phyloP scores from a whole-genome alignment of 176 grass and related monocot genomes.

The Oryza australiensis region DNA sequence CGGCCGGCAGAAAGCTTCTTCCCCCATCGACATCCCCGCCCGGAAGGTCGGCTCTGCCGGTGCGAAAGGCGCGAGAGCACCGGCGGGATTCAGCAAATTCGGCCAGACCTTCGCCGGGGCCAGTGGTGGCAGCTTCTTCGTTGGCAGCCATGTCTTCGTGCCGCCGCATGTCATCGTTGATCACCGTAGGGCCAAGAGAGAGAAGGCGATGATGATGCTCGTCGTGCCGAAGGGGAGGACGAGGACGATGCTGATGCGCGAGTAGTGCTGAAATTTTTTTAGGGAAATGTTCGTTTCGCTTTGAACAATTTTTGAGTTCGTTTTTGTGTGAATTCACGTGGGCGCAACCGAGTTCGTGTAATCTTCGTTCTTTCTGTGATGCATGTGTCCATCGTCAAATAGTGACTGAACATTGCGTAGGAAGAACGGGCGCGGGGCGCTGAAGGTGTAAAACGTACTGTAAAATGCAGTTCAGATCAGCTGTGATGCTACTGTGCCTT shows the following conservation, averaged over 20 bases:
- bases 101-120: constrained; percentile 1
- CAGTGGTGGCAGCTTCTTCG: constrained; percentile 18
- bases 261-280: background rate
- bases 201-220: constrained; percentile 31
- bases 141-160: constrained; percentile 44
- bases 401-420: background rate
- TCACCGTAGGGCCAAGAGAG: constrained; percentile 33
- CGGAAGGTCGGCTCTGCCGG: background rate
- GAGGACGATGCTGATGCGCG: constrained; percentile 10
- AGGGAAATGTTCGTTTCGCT: background rate
- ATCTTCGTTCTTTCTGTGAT: background rate
- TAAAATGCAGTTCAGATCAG: background rate
- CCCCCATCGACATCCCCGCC: constrained; percentile 45
- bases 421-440: background rate
- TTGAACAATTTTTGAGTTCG: background rate
- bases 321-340: constrained; percentile 5
- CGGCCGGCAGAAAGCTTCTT: constrained; percentile 19
- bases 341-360: background rate
- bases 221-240: constrained; percentile 17
- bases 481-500: background rate
- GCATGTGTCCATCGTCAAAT: background rate
- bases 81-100: constrained; percentile 15
- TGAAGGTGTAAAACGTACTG: background rate
- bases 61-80: background rate
- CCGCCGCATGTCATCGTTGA: constrained; percentile 47